phyloP scores from a whole-genome alignment of 106 monocot genomes.

The Dendrobium officinale region DNA sequence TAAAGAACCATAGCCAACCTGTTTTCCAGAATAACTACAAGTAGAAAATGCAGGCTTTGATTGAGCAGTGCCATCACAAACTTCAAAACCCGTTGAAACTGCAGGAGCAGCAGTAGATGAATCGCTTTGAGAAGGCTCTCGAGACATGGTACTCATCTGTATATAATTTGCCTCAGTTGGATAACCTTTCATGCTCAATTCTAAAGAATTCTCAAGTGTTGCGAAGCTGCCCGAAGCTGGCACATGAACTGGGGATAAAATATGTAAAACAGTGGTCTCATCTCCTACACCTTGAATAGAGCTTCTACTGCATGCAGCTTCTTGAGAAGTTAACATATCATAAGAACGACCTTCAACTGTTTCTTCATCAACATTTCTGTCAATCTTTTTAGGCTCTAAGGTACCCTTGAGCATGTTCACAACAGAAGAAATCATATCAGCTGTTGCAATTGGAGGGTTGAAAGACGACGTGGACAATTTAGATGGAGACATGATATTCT shows the following conservation, averaged over 20 bases:
- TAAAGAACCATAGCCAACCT: constrained; percentile 20
- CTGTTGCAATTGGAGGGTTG: constrained; percentile 19
- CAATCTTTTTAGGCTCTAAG: constrained; percentile 37
- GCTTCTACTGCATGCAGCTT: constrained; percentile 14
- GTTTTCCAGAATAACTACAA: constrained; percentile 34
- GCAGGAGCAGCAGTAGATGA: constrained; percentile 41
- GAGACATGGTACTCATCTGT: constrained; percentile 20
- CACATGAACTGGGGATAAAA: constrained; percentile 16
- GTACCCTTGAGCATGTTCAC: constrained; percentile 53
- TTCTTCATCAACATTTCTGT: constrained; percentile 20
- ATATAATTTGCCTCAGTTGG: constrained; percentile 26
- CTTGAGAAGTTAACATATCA: constrained; percentile 24
- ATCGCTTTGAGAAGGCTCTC: constrained; percentile 52
- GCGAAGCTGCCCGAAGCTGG: constrained; percentile 13
- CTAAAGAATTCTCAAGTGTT: constrained; percentile 16
- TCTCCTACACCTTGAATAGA: constrained; percentile 17
- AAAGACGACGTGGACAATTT: constrained; percentile 39
- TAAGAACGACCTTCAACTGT: constrained; percentile 19
- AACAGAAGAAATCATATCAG: constrained; percentile 46
- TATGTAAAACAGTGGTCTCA: constrained; percentile 22
- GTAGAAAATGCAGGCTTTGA: constrained; percentile 26
- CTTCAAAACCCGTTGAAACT: constrained; percentile 37
- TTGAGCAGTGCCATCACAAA: constrained; percentile 26
- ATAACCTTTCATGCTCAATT: constrained; percentile 22
- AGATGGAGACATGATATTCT: constrained; percentile 34